Base-by-base conservation (phyloP, 495 filamentous ascomycete species). In the Friedmanniomyces endolithicus region DNA sequence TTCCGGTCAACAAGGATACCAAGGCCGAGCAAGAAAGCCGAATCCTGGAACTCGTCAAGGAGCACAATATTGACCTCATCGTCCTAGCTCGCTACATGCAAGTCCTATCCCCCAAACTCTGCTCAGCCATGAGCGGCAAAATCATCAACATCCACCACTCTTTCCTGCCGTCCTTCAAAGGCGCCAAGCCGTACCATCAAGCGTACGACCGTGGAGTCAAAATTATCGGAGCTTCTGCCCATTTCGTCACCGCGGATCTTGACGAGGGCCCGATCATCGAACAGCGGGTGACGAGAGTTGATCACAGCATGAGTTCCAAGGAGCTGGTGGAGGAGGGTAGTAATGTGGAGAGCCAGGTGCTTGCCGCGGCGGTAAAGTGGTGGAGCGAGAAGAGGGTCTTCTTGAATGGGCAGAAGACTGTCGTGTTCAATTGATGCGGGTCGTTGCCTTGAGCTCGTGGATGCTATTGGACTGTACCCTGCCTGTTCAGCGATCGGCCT, bases 71-170 rank as follows among this genome's bases (percentile, higher is more conserved):
- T 64, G 84, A 88, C 60, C 71, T 88, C 25, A 78, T 88, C 34
- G 84, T 88, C 7, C 65, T 88, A 51, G 84, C 84, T n/a, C 80
- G 84, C 48, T 88, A 88, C 70, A 88, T 88, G 84, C 84, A 88
- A 70, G 81, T 88, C n/a, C 73, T 88, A 6, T 82, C 77, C 46
- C 82, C 82, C 14, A 75, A 65, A n/a, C 70, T 88, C 25, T 88
- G 83, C 67, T 70, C 75, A 58, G 82, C 76, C 48, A 86, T 87
- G 83, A 78, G 75, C 47, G 83, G 83, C 11, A 75, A 75, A 50
- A 87, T 87, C 68, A 85, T 88, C 79, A 88, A 88, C 70, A 86
- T 88, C 69, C 84, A 88, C 70, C 84, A 88, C 70, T 78, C 75
- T 56, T 88, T 88, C 77, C 62, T 88, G 74, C 84, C 83, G 2